These are phyloP conservation scores for Nannochloropsis salina DNA, from an alignment of 108 stramenopile species.

Conservation along the genomic window DNA sequence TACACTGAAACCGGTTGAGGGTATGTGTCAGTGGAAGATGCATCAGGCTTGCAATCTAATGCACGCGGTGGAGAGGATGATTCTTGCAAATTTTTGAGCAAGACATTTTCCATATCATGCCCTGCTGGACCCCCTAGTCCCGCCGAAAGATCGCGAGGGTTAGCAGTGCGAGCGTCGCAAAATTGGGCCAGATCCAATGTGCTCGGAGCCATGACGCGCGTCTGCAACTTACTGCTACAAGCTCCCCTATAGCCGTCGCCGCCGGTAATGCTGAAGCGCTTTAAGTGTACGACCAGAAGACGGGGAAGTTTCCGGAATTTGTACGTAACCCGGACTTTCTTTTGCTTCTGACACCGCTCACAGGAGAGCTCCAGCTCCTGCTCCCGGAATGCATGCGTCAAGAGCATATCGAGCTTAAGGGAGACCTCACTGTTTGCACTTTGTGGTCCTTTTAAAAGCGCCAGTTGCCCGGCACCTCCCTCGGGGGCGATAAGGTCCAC, in stretches of 20 bases:
- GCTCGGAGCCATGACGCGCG: not conserved
- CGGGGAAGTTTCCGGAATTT: constrained; percentile 27
- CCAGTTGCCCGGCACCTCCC: not conserved
- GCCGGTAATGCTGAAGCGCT: constrained; percentile 32
- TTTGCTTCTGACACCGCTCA: constrained; percentile 29
- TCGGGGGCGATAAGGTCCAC: constrained; percentile 23
- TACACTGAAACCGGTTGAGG: too few relatives aligned
- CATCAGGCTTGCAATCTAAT: too few relatives aligned
- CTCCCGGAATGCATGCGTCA: not conserved
- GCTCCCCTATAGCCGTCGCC: not conserved
- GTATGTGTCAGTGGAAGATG: too few relatives aligned
- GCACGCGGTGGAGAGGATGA: too few relatives aligned
- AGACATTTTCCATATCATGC: not conserved
- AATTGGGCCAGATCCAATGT: not conserved
- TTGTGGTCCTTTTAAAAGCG: too few relatives aligned
- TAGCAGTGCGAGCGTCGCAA: not conserved
- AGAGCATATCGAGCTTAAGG: not conserved
- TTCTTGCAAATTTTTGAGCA: not conserved
- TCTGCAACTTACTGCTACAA: constrained; percentile 10
- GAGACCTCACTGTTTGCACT: constrained; percentile 4
- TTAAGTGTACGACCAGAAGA: constrained; percentile 36
- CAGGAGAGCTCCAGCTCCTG: constrained; percentile 38
- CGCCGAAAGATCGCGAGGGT: not conserved
- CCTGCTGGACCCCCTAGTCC: not conserved
- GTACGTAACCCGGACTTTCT: constrained; percentile 27